Evolutionary conservation across 2,329 filamentous ascomycete species (phyloP).

Genomic region (Endocalyx cinctus): DNA sequence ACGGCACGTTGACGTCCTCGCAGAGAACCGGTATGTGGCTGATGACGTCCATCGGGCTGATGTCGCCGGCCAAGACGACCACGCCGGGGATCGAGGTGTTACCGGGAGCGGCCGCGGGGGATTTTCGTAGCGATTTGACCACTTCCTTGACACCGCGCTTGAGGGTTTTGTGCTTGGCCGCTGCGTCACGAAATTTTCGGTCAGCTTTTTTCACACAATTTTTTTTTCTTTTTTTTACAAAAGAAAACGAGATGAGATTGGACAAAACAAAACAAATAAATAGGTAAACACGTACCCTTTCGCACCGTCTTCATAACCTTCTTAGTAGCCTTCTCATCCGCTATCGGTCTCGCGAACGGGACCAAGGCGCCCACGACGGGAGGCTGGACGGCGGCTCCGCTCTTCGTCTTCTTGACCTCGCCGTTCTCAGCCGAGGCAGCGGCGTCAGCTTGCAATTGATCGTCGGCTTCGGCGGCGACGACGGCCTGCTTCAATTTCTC

Average conservation of each 20-base stretch:
- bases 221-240: too few relatives aligned
- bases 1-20: constrained; percentile 96
- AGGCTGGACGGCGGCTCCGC: constrained; percentile 37
- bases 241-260: too few relatives aligned
- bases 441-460: constrained; percentile 56
- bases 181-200: too few relatives aligned
- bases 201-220: too few relatives aligned
- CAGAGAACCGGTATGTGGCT: constrained; percentile 96
- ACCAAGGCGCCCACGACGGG: constrained; percentile 60
- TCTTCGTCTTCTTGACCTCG: constrained; percentile 41
- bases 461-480: constrained; percentile 58
- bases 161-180: constrained; percentile 90
- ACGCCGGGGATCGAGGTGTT: constrained; percentile 64
- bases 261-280: too few relatives aligned
- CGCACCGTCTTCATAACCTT: constrained; percentile 54
- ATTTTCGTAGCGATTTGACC: constrained; percentile 96
- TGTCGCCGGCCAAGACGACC: constrained; percentile 92
- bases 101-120: constrained; percentile 62
- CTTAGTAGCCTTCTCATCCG: constrained; percentile 71
- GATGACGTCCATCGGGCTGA: constrained; percentile 98
- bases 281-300: constrained; percentile 53
- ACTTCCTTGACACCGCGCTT: constrained; percentile 99
- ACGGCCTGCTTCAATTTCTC: constrained; percentile 65
- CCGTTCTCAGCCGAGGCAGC: constrained; percentile 43
- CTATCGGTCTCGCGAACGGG: constrained; percentile 77